Evolutionary conservation across 352 stramenopile species (phyloP).

Genomic region (Phytophthora aleatoria): DNA sequence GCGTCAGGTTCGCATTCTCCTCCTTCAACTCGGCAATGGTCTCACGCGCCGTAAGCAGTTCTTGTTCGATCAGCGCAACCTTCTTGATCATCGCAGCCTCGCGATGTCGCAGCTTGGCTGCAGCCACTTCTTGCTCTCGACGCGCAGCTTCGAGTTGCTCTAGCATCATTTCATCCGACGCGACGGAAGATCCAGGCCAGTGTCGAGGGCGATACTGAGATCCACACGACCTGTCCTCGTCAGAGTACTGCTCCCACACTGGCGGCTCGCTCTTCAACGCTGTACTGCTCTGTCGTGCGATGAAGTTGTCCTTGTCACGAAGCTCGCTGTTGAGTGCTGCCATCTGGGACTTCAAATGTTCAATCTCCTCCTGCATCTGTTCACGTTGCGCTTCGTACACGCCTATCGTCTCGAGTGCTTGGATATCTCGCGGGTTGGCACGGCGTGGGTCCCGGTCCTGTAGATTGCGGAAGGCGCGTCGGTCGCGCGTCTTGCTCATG

Average conservation of each 20-base stretch:
- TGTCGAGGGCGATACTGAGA: constrained; percentile 6
- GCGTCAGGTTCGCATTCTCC: constrained; percentile 76
- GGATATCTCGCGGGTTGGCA: constrained; percentile 58
- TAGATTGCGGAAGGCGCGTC: constrained; percentile 64
- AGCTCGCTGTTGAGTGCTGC: constrained; percentile 68
- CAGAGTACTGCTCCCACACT: constrained; percentile 32
- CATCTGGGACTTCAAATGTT: constrained; percentile 65
- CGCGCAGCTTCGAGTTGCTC: constrained; percentile 75
- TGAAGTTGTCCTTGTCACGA: constrained; percentile 79
- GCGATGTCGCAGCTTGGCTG: constrained; percentile 61
- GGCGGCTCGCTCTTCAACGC: constrained; percentile 29
- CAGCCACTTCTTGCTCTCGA: constrained; percentile 71
- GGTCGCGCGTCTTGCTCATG: constrained; percentile 62
- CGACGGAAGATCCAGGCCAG: constrained; percentile 25
- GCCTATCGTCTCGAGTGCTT: constrained; percentile 71
- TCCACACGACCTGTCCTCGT: constrained; percentile 16
- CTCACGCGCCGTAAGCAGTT: constrained; percentile 65
- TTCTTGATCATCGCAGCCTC: constrained; percentile 83
- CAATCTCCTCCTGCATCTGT: constrained; percentile 78
- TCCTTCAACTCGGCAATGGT: constrained; percentile 77
- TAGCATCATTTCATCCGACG: constrained; percentile 75
- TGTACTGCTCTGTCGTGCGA: constrained; percentile 42
- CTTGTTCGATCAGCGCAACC: constrained; percentile 72
- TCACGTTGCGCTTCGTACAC: constrained; percentile 76
- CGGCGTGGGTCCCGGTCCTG: constrained; percentile 69